Evolutionary conservation across 805 yeast genomes (phyloP), one percentile per base, ranked within the genome.

Genomic region (Sungouiozyma intestinalis): DNA sequence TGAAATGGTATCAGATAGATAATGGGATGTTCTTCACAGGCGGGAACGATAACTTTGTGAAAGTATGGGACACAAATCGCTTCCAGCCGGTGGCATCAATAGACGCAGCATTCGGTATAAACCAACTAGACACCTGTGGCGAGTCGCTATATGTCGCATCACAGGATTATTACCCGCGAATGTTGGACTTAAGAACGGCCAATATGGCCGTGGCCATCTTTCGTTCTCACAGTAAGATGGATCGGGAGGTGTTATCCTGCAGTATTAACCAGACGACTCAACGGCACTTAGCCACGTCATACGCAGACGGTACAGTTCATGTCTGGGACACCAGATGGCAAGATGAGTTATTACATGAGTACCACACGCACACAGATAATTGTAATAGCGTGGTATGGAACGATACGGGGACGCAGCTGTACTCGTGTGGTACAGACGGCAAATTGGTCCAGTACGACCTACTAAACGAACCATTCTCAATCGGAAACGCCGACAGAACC

Each of bases 1-100:
- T 85, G 1, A 68, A 72, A 51, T 88, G 97, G 97, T 90, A 95
- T 90, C 87, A 92, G 0, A 65, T 66, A 36, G 97, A 88, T 60
- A 76, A 79, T 29, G 96, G 95, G 1, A 71, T 88, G 79, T 87
- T 86, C 64, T 69, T 86, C 16, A 73, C 86, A 2, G 77, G 86
- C 1, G 85, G 95, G 0, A 85, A 78, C 58, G 97, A 88, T 59
- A 76, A 74, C 44, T 73, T 77, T 0, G 73, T 87, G 17, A 82
- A 79, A 47, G 68, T 86, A 1, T 88, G 94, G 94, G 95, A 86
- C 55, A 72, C 95, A 0, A 72, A 72, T 42, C 64, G 71, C 15
- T 62, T 87, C 48, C 67, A 68, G n/a, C 74, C 76, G 16, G 94
- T 77, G 0, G 85, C 83, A 51, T 60, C 74, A 3, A 82, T 85